These are phyloP conservation scores for Cyberlindnera saturnus DNA, from an alignment of 805 yeast species.

Conservation along the genomic window DNA sequence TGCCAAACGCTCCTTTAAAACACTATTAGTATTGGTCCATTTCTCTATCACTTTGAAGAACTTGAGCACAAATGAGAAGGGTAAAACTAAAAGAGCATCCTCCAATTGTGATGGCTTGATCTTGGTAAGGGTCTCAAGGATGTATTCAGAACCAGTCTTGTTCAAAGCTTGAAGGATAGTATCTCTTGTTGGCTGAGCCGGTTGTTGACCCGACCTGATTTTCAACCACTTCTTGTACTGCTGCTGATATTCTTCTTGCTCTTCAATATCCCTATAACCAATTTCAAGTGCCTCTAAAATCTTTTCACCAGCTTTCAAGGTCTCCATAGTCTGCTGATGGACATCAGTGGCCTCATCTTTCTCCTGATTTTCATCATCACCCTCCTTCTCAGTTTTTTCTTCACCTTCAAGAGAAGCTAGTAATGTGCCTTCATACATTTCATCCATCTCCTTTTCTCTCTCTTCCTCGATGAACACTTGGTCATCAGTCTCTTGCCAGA, in stretches of 20 bases:
- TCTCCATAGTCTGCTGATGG: conserved; percentile 78
- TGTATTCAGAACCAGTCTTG: conserved; percentile 70
- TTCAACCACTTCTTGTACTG: conserved; percentile 36
- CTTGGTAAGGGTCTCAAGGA: conserved; percentile 60
- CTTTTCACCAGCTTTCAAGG: conserved; percentile 91
- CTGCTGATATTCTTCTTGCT: conserved; percentile 41
- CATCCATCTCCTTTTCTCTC: conserved; percentile 92
- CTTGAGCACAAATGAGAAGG: conserved; percentile 75
- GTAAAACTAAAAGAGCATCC: conserved; percentile 86
- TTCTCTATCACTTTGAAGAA: conserved; percentile 67
- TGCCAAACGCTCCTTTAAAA: conserved; percentile 47
- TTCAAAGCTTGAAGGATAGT: conserved; percentile 70
- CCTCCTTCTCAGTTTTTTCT: conserved; percentile 32
- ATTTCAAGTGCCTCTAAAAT: conserved; percentile 88
- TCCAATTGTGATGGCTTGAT: conserved; percentile 83
- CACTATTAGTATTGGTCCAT: conserved; percentile 54
- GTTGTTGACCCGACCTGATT: conserved; percentile 41
- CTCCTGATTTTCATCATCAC: conserved; percentile 31
- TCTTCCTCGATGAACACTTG: conserved; percentile 97
- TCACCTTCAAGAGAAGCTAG: conserved; percentile 62
- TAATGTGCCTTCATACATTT: conserved; percentile 76
- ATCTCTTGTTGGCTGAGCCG: conserved; percentile 57
- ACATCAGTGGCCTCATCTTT: conserved; percentile 59
- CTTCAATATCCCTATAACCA: conserved; percentile 65
- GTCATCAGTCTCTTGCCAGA: conserved; percentile 94